Conservation (phyloP, 2,329 filamentous ascomycete genomes). For the Calonectria multiphialidica region DNA sequence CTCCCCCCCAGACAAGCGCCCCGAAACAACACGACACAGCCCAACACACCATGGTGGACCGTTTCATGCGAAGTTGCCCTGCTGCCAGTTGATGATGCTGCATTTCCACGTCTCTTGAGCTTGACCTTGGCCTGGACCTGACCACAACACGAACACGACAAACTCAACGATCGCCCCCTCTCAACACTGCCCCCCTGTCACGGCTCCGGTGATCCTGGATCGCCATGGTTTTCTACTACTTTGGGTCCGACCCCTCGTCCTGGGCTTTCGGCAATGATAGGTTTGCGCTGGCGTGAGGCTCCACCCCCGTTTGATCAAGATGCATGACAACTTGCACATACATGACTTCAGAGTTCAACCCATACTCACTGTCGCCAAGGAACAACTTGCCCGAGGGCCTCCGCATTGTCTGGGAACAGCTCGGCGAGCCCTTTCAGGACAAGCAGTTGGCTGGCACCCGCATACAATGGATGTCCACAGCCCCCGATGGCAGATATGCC, state of each 20-base stretch:
- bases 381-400: slow-evolving; percentile 19
- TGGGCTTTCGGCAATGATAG: slow-evolving; percentile 27
- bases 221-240: slow-evolving; percentile 32
- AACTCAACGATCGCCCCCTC: background rate
- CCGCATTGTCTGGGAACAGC: slow-evolving; percentile 21
- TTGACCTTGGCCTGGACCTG: background rate
- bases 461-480: slow-evolving; percentile 19
- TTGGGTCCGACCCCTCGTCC: slow-evolving; percentile 24
- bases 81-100: background rate
- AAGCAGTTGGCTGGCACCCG: slow-evolving; percentile 23
- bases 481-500: slow-evolving; percentile 17
- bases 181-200: background rate
- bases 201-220: background rate
- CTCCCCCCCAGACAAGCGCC: slow-evolving; percentile 6
- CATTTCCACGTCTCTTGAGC: background rate
- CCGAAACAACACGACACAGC: background rate
- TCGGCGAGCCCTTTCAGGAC: slow-evolving; percentile 16
- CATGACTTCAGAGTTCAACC: background rate
- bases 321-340: background rate
- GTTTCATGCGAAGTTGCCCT: background rate
- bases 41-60: background rate
- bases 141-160: background rate
- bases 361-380: background rate
- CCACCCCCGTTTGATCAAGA: background rate
- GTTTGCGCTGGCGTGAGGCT: slow-evolving; percentile 24